Percentiles rank a stretch among this genome's conserved stretches.
These are phyloP conservation scores for Nissolia schottii DNA, from an alignment of 306 rosid species.

Conservation along the genomic window DNA sequence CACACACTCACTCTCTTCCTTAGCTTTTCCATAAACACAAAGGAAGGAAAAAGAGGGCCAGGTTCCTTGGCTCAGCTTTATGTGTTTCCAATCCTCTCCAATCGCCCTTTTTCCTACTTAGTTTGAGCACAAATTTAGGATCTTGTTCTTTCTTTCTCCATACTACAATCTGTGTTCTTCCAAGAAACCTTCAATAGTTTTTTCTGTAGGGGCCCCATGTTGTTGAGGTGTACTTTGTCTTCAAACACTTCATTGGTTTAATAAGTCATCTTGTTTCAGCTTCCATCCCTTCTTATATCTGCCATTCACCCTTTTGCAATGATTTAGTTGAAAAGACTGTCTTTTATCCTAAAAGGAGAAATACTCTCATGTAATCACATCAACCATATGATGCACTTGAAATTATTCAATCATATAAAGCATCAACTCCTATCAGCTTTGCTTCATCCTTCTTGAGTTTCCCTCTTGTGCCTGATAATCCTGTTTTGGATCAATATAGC, in stretches of 20 bases:
- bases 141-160: conserved; percentile 34
- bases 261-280: conserved; percentile 8
- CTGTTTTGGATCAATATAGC: conserved; percentile 12
- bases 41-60: conserved; percentile 25
- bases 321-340: background rate
- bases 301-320: background rate
- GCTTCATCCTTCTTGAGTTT: conserved; percentile 5
- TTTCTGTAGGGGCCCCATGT: conserved; percentile 27
- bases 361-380: conserved; percentile 20
- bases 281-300: conserved; percentile 16
- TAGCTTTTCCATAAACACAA: conserved; percentile 50
- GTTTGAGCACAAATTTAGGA: conserved; percentile 26
- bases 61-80: conserved; percentile 38
- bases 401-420: background rate
- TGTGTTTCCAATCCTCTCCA: conserved; percentile 31
- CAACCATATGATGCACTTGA: background rate
- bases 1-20: conserved; percentile 38
- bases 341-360: conserved; percentile 19
- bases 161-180: conserved; percentile 30
- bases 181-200: conserved; percentile 5
- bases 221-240: conserved; percentile 22
- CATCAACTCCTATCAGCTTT: conserved; percentile 13
- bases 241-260: conserved; percentile 7
- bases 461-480: background rate
- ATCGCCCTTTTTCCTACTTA: conserved; percentile 7